Conservation (phyloP, 176 grass and related monocot species). For the Phyllostachys edulis region DNA sequence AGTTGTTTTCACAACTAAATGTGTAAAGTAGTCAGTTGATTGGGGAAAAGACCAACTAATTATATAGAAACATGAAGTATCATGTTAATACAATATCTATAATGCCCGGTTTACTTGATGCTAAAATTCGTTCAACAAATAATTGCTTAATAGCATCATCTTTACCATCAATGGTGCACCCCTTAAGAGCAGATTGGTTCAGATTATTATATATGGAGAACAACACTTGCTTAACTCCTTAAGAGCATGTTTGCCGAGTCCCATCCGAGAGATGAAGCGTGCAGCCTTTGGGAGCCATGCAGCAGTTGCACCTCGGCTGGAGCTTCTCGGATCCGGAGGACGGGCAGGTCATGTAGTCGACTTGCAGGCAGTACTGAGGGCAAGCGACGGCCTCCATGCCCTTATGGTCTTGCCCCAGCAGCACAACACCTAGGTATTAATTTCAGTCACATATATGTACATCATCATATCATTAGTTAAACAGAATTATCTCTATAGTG, state of each 20-base stretch:
- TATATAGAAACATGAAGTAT: no score
- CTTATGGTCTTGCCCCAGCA: conserved; percentile 18
- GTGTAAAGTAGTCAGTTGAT: no score
- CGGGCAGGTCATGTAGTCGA: conserved; percentile 61
- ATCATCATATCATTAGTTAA: neutral
- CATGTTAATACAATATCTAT: no score
- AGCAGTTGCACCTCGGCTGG: conserved; percentile 54
- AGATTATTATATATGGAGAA: no score
- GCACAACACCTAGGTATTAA: neutral
- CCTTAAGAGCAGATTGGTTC: no score
- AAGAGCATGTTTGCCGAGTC: conserved; percentile 20
- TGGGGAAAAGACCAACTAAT: no score
- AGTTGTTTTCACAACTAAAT: no score
- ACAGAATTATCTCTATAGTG: neutral
- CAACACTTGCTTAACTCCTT: neutral
- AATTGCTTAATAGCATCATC: no score
- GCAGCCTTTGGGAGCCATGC: conserved; percentile 54
- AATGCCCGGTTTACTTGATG: no score
- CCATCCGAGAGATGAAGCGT: conserved; percentile 51
- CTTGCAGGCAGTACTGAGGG: conserved; percentile 43
- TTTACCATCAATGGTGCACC: no score
- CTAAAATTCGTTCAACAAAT: no score
- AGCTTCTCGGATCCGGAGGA: conserved; percentile 48
- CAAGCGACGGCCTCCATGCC: conserved; percentile 24
- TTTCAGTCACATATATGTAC: neutral